Evolutionary conservation across 352 stramenopile genomes (phyloP), one percentile per base, ranked within the genome.

Genomic region (Phytophthora quininea): DNA sequence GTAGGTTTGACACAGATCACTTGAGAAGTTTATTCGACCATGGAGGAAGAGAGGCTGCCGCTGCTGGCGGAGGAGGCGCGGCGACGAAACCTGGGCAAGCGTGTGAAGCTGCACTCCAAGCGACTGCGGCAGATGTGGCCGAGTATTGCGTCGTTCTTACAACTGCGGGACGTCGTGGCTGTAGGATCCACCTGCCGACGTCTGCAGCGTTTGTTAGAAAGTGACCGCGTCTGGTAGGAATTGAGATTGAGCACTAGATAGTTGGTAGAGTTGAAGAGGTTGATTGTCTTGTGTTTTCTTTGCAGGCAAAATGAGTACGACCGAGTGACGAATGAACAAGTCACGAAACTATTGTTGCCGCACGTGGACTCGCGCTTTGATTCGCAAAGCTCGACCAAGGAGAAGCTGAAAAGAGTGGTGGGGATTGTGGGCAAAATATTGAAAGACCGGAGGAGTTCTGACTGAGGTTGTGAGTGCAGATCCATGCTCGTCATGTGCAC

Each of bases 81-180:
- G 31, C 46, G 48, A 49, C 78, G 78, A 15, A 89, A 89, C 57
- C 62, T 67, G 11, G 38, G 54, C 51, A 87, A 86, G 69, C 80
- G 80, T 56, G 68, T 89, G 38, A 86, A 87, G 67, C 46, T 89
- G 30, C 60, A 81, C 31, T 89, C 80, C 30, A 89, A 89, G 72
- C 73, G 80, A 19, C 54, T 89, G 64, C 77, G 80, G 50, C 65
- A 75, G 51, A 37, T 80, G 35, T 89, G 77, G 80, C 61, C 66
- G 12, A 54, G 48, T 9, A 76, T 89, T 40, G 71, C 74, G 1
- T 27, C 33, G 33, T 89, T 82, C 58, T 52, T 89, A 27, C 47
- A 57, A 47, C 67, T 80, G 1, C 59, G 57, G 10, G 77, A 80
- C 62, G 68, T 74, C 35, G 65, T 80, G 50, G 65, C 65, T n/a